These are phyloP conservation scores for Misopates orontium DNA, from an alignment of 257 asterid genomes.

Conservation along the genomic window DNA sequence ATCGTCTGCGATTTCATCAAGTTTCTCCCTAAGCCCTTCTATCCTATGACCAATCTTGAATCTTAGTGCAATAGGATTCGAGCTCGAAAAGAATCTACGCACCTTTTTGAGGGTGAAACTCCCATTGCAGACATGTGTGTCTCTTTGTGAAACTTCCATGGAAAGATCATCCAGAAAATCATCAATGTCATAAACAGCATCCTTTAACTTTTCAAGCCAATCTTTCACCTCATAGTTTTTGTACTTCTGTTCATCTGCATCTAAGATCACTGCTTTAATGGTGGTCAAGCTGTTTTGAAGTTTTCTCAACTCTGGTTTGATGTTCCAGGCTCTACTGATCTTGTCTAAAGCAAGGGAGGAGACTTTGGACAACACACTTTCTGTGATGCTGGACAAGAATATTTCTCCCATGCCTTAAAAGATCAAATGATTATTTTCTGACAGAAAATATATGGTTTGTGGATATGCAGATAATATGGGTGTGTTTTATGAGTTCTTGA, in stretches of 20 bases:
- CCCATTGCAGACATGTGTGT: conserved; percentile 10
- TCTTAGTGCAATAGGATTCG: conserved; percentile 31
- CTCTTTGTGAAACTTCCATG: conserved; percentile 22
- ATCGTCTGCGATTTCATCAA: conserved; percentile 48
- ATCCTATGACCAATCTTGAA: conserved; percentile 40
- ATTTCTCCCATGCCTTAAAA: conserved; percentile 39
- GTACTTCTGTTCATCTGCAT: conserved; percentile 46
- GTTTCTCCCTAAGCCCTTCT: conserved; percentile 32
- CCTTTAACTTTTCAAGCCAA: conserved; percentile 56
- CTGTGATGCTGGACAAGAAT: conserved; percentile 45
- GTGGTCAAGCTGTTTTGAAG: conserved; percentile 49
- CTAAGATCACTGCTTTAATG: conserved; percentile 47
- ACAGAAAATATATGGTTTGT: not conserved
- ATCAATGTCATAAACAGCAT: conserved; percentile 48
- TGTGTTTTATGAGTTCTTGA: not conserved
- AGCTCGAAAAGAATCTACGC: conserved; percentile 36
- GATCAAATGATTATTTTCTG: not conserved
- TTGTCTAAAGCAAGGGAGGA: conserved; percentile 39
- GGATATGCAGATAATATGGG: not conserved
- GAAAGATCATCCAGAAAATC: conserved; percentile 46
- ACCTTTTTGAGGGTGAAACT: conserved; percentile 28
- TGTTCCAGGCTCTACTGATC: conserved; percentile 39
- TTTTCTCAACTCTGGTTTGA: conserved; percentile 37
- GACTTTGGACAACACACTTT: conserved; percentile 38
- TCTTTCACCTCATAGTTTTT: conserved; percentile 44